Percentiles rank a stretch among this genome's conserved stretches.
phyloP scores from a whole-genome alignment of 805 yeast species.

The Nakazawaea peltata region DNA sequence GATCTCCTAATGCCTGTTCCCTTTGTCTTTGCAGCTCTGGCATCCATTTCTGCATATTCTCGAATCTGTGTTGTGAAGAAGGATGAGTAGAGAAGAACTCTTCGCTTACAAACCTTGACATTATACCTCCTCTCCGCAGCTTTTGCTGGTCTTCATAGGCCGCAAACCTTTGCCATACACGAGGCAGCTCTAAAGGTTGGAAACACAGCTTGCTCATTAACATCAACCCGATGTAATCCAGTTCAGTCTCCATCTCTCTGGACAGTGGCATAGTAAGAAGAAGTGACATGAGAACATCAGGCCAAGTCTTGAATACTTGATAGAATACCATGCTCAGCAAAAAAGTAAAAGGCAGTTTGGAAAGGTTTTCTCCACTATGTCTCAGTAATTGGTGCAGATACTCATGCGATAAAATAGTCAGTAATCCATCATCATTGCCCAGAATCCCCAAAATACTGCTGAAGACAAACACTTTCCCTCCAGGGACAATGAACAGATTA shows the following conservation, averaged over 20 bases:
- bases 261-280: slow-evolving; percentile 75
- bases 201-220: slow-evolving; percentile 88
- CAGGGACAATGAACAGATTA: slow-evolving; percentile 93
- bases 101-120: too few relatives aligned
- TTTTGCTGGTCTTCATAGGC: slow-evolving; percentile 37
- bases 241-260: slow-evolving; percentile 92
- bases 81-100: slow-evolving; percentile 90
- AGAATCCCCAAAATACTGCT: slow-evolving; percentile 73
- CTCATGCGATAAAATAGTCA: slow-evolving; percentile 93
- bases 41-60: slow-evolving; percentile 61
- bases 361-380: slow-evolving; percentile 78
- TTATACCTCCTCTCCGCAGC: slow-evolving; percentile 25
- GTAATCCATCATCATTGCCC: slow-evolving; percentile 79
- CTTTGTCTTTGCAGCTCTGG: slow-evolving; percentile 42
- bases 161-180: slow-evolving; percentile 80
- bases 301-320: slow-evolving; percentile 33
- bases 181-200: slow-evolving; percentile 65
- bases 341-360: slow-evolving; percentile 67
- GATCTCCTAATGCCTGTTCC: too few relatives aligned
- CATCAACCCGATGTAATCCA: slow-evolving; percentile 90
- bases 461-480: slow-evolving; percentile 91
- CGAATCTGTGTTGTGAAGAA: slow-evolving; percentile 62
- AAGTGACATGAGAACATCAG: slow-evolving; percentile 37
- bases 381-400: slow-evolving; percentile 91
- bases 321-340: slow-evolving; percentile 44